phyloP scores from a whole-genome alignment of 1,284 basidiomycete genomes.

The Volvariella volvacea region DNA sequence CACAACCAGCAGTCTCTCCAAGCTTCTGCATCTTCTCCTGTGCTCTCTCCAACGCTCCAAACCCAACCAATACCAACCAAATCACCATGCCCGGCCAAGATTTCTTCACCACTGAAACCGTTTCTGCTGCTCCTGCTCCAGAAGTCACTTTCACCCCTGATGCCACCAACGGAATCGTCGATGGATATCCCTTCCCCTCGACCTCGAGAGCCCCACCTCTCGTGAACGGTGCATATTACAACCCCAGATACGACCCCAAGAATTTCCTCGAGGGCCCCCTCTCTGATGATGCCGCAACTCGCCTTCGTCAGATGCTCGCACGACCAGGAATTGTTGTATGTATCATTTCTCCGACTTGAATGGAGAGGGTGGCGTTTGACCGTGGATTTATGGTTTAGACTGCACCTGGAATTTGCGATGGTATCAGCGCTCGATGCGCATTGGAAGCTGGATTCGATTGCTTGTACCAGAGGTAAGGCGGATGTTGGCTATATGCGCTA shows the following conservation, averaged over 20 bases:
- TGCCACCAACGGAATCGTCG: not conserved
- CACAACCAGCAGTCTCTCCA: too few relatives aligned
- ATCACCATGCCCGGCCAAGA: constrained; percentile 8
- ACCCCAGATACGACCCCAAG: constrained; percentile 44
- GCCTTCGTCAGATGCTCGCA: constrained; percentile 68
- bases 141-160: constrained; percentile 2
- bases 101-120: constrained; percentile 6
- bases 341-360: constrained; percentile 8
- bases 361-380: constrained; percentile 1
- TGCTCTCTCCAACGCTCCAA: too few relatives aligned
- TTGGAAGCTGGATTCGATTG: constrained; percentile 73
- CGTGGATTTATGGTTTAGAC: constrained; percentile 28
- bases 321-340: constrained; percentile 70
- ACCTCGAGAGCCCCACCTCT: too few relatives aligned
- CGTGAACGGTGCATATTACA: constrained; percentile 16
- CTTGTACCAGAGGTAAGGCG: constrained; percentile 69
- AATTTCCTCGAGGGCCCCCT: constrained; percentile 69
- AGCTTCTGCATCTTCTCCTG: too few relatives aligned
- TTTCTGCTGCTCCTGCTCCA: too few relatives aligned
- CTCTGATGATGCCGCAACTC: constrained; percentile 60
- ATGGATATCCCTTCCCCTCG: not conserved
- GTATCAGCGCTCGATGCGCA: constrained; percentile 74
- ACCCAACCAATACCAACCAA: too few relatives aligned
- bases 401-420: constrained; percentile 77
- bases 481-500: not conserved